phyloP scores from a whole-genome alignment of 2,329 filamentous ascomycete genomes.

The Calonectria henricotiae region DNA sequence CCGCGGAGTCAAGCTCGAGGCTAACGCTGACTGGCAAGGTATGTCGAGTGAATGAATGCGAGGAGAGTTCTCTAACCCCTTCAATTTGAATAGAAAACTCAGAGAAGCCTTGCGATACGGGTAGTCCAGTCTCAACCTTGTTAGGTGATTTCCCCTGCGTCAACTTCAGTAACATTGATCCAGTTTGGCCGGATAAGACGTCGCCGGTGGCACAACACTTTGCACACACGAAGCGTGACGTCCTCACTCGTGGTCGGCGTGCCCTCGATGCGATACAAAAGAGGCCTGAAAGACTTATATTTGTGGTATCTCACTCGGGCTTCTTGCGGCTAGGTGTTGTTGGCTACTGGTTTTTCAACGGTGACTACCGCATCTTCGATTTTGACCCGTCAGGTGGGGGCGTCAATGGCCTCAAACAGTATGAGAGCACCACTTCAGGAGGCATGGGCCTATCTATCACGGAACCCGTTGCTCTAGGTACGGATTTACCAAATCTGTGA shows the following conservation, averaged over 20 bases:
- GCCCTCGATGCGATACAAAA: conserved; percentile 67
- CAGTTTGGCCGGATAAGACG: conserved; percentile 76
- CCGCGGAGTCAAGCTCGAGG: conserved; percentile 68
- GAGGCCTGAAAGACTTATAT: conserved; percentile 74
- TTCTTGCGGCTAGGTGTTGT: conserved; percentile 74
- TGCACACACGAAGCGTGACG: conserved; percentile 67
- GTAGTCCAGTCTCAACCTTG: conserved; percentile 65
- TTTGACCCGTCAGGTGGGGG: conserved; percentile 60
- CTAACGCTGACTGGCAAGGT: conserved; percentile 79
- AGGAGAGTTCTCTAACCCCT: not conserved
- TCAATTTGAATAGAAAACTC: conserved; percentile 66
- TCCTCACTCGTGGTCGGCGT: conserved; percentile 70
- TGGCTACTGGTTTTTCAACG: conserved; percentile 73
- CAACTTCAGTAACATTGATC: conserved; percentile 72
- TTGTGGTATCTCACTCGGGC: conserved; percentile 77
- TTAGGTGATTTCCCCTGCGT: conserved; percentile 68
- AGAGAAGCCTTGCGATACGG: conserved; percentile 74
- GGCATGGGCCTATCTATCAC: conserved; percentile 59
- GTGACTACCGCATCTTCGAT: conserved; percentile 77
- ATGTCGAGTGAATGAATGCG: conserved; percentile 35
- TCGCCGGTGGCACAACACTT: conserved; percentile 65
- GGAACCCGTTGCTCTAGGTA: conserved; percentile 59
- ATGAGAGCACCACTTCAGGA: conserved; percentile 59
- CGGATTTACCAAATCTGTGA: conserved; percentile 56
- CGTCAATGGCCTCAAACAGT: conserved; percentile 62